Evolutionary conservation across 2,329 filamentous ascomycete species (phyloP).

Genomic region (Arthrobotrys conoides): DNA sequence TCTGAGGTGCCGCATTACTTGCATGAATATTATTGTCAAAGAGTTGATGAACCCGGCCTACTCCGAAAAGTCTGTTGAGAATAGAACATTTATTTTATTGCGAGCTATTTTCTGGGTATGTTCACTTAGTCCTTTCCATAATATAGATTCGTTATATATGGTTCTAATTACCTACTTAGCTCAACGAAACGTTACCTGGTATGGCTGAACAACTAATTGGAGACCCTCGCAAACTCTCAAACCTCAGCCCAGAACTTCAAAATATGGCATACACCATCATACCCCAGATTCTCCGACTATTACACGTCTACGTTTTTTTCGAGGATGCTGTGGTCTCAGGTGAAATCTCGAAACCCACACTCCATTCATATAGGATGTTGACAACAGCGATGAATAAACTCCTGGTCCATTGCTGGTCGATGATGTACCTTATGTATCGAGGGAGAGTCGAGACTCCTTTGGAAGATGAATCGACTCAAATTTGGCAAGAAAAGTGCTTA

Average conservation of each 20-base stretch:
- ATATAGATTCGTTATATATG: conserved; percentile 65
- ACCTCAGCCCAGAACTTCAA: conserved; percentile 74
- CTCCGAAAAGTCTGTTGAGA: conserved; percentile 72
- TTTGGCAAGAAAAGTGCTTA: conserved; percentile 68
- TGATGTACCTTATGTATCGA: conserved; percentile 75
- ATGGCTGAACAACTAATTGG: conserved; percentile 56
- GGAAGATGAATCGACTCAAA: conserved; percentile 48
- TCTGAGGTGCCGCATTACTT: conserved; percentile 86
- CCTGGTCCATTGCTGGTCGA: conserved; percentile 87
- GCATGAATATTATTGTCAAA: conserved; percentile 83
- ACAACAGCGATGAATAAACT: conserved; percentile 84
- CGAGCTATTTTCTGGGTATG: conserved; percentile 73
- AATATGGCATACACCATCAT: conserved; percentile 80
- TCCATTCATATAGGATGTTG: conserved; percentile 70
- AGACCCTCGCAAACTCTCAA: conserved; percentile 44
- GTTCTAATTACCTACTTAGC: conserved; percentile 29
- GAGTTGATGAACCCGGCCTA: conserved; percentile 77
- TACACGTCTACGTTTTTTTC: conserved; percentile 84
- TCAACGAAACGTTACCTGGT: conserved; percentile 54
- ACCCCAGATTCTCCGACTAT: conserved; percentile 78
- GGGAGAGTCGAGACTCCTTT: conserved; percentile 53
- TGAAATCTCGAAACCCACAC: conserved; percentile 75
- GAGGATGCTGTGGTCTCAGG: conserved; percentile 90
- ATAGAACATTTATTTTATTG: conserved; percentile 79
- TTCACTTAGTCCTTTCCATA: not conserved